Conservation (phyloP, 257 asterid genomes). For the Phtheirospermum japonicum region DNA sequence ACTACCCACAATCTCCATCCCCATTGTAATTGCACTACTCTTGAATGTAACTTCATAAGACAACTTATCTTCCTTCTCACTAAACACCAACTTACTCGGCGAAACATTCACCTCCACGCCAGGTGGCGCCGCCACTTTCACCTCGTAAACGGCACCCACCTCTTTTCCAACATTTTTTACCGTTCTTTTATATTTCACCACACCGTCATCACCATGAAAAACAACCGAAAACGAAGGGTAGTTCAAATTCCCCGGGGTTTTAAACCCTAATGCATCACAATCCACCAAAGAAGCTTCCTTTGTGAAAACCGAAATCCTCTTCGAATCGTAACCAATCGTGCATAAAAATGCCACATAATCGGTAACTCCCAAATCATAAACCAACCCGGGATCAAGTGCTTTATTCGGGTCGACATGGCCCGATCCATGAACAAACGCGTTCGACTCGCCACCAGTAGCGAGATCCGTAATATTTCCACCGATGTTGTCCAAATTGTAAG, state of each 20-base stretch:
- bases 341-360: slow-evolving; percentile 78
- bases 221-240: slow-evolving; percentile 87
- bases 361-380: slow-evolving; percentile 46
- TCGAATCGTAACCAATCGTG: slow-evolving; percentile 54
- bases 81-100: slow-evolving; percentile 62
- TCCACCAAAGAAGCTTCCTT: slow-evolving; percentile 43
- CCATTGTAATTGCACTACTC: slow-evolving; percentile 27
- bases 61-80: slow-evolving; percentile 35
- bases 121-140: slow-evolving; percentile 60
- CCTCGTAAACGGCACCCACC: slow-evolving; percentile 49
- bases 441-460: slow-evolving; percentile 65
- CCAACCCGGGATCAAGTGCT: slow-evolving; percentile 77
- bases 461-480: slow-evolving; percentile 68
- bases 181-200: slow-evolving; percentile 61
- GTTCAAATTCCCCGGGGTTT: slow-evolving; percentile 72
- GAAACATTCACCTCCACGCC: slow-evolving; percentile 72
- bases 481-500: slow-evolving; percentile 60
- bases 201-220: slow-evolving; percentile 30
- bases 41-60: slow-evolving; percentile 69
- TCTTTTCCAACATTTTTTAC: slow-evolving; percentile 70
- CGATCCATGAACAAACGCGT: slow-evolving; percentile 64
- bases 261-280: slow-evolving; percentile 42
- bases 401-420: slow-evolving; percentile 92
- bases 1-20: slow-evolving; percentile 31
- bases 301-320: slow-evolving; percentile 45